Conservation (phyloP, 108 stramenopile species). For the Fragilariopsis cylindrus region DNA sequence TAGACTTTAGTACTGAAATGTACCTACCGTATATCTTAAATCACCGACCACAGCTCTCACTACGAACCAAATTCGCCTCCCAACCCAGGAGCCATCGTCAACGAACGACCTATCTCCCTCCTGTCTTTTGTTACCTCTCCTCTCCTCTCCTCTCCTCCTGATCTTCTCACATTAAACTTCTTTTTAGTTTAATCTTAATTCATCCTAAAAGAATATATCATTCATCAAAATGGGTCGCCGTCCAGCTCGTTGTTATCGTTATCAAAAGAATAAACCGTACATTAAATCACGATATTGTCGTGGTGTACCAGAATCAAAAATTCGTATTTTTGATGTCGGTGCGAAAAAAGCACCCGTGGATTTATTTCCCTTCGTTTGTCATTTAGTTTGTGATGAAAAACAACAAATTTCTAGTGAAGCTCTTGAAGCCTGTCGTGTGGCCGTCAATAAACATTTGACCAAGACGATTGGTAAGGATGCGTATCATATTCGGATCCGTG, state of each 20-base stretch:
- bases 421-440: slow-evolving; percentile 99
- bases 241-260: slow-evolving; percentile 98
- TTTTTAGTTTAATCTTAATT: no score
- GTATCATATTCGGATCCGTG: slow-evolving; percentile 99
- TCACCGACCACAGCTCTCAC: no score
- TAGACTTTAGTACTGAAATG: no score
- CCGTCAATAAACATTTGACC: slow-evolving; percentile 99
- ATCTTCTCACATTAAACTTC: no score
- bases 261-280: slow-evolving; percentile 99
- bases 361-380: slow-evolving; percentile 98
- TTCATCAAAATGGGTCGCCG: slow-evolving; percentile 88
- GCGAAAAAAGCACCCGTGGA: slow-evolving; percentile 98
- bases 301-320: slow-evolving; percentile 99
- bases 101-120: no score
- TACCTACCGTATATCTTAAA: no score
- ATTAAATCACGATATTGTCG: slow-evolving; percentile 99
- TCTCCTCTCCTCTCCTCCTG: no score
- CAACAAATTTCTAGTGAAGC: slow-evolving; percentile 99
- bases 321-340: slow-evolving; percentile 98
- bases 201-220: background rate
- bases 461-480: slow-evolving; percentile 99
- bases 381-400: slow-evolving; percentile 99
- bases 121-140: no score
- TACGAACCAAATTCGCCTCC: no score
- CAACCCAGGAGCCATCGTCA: no score